Evolutionary conservation across 2,329 filamentous ascomycete genomes (phyloP).

Genomic region (Ascochyta rabiei): DNA sequence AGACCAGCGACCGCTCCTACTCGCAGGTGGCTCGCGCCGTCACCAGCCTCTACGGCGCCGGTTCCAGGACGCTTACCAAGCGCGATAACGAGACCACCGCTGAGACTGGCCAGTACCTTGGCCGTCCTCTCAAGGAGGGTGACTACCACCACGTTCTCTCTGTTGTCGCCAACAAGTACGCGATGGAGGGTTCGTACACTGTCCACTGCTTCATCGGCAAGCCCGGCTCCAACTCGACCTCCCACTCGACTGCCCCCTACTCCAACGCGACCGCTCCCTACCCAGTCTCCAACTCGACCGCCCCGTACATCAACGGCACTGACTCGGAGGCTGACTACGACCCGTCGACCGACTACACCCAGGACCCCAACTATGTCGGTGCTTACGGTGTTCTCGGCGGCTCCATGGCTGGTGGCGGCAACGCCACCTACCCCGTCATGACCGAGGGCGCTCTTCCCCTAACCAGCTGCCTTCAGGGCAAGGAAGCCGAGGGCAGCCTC

Average conservation of each 20-base stretch:
- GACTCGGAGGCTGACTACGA: slow-evolving; percentile 33
- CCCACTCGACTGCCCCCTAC: slow-evolving; percentile 32
- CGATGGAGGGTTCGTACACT: slow-evolving; percentile 44
- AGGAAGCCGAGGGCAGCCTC: slow-evolving; percentile 38
- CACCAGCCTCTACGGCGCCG: slow-evolving; percentile 45
- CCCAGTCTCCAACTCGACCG: slow-evolving; percentile 28
- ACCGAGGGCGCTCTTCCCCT: slow-evolving; percentile 43
- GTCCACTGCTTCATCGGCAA: slow-evolving; percentile 47
- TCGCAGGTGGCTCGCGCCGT: slow-evolving; percentile 34
- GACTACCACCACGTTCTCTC: slow-evolving; percentile 45
- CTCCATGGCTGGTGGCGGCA: slow-evolving; percentile 30
- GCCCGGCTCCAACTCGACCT: slow-evolving; percentile 31
- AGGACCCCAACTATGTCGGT: slow-evolving; percentile 42
- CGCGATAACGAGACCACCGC: slow-evolving; percentile 22
- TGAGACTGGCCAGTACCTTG: slow-evolving; percentile 36
- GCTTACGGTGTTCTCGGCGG: slow-evolving; percentile 42
- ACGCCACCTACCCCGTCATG: slow-evolving; percentile 34
- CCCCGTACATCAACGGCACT: slow-evolving; percentile 25
- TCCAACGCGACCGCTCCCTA: slow-evolving; percentile 24
- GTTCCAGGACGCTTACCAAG: slow-evolving; percentile 46
- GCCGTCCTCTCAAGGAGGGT: slow-evolving; percentile 40
- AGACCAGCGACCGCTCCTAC: slow-evolving; percentile 35
- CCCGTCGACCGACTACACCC: slow-evolving; percentile 35
- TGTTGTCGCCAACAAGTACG: slow-evolving; percentile 43
- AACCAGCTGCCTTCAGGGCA: slow-evolving; percentile 44